Percentiles rank a stretch among this genome's conserved stretches.
phyloP scores from a whole-genome alignment of 352 stramenopile species.

The Globisporangium sylvaticum region DNA sequence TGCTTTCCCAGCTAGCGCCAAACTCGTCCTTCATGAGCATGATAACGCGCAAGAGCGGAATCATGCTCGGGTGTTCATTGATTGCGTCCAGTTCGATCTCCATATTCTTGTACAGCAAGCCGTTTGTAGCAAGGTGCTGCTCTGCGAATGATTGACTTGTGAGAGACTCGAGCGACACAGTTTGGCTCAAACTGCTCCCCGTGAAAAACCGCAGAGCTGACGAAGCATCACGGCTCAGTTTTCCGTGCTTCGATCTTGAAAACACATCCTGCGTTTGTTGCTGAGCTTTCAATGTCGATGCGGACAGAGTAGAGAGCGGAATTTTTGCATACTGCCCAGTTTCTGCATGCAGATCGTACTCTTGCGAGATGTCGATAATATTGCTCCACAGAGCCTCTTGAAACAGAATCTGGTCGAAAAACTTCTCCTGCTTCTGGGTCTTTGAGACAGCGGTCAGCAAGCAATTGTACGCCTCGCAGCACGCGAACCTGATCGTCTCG shows the following conservation, averaged over 20 bases:
- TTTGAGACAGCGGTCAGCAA: conserved; percentile 69
- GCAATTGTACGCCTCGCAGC: conserved; percentile 69
- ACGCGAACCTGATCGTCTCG: conserved; percentile 41
- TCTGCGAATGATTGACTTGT: conserved; percentile 16
- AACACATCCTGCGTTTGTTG: conserved; percentile 21
- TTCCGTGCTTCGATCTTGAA: conserved; percentile 2
- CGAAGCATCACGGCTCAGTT: conserved; percentile 21
- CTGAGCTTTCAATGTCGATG: conserved; percentile 29
- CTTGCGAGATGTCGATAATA: conserved; percentile 42
- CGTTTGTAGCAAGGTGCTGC: conserved; percentile 19
- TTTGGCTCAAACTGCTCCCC: conserved; percentile 70
- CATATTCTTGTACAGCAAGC: conserved; percentile 28
- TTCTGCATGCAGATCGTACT: conserved; percentile 46
- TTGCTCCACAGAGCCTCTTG: conserved; percentile 67
- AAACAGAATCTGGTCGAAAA: conserved; percentile 85
- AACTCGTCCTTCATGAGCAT: conserved; percentile 78
- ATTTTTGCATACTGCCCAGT: conserved; percentile 49
- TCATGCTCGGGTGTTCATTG: conserved; percentile 77
- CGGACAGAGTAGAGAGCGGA: conserved; percentile 48
- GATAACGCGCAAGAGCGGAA: conserved; percentile 62
- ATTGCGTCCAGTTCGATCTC: conserved; percentile 73
- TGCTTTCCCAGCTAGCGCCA: conserved; percentile 38
- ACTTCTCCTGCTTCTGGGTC: conserved; percentile 85
- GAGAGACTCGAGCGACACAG: conserved; percentile 9
- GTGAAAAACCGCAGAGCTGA: conserved; percentile 65